Evolutionary conservation across 2,329 filamentous ascomycete species (phyloP), one percentile per base, ranked within the genome.

Genomic region (Microdochium nivale): DNA sequence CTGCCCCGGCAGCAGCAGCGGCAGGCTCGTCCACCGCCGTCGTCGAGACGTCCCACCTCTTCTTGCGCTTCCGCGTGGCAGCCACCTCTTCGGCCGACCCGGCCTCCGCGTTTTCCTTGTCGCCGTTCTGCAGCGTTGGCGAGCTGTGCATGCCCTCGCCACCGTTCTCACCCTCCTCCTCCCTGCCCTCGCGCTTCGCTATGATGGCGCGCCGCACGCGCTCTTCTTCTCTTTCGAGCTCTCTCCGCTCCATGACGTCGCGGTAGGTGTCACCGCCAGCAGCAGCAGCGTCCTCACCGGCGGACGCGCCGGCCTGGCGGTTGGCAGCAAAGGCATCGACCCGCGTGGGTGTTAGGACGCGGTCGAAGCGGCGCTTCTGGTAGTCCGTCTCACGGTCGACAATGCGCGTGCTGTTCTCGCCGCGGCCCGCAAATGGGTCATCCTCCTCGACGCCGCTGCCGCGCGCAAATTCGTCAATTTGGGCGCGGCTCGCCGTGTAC

Each of bases 341-440:
- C 62, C 90, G 84, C 9, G 88, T 90, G 3, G 91, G 90, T 23
- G 90, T 94, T 56, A 97, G 77, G 50, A 82, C 84, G 55, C 94
- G 90, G 66, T 96, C 86, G 68, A 95, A 95, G 54, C 91, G 84
- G 58, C 91, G 88, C 72, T 95, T 96, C 72, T 99, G 95, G 67
- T 99, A 99, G 65, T 97, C 92, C 56, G 90, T 95, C 75, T 97
- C 92, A 62, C 94, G 87, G 65, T 95, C 92, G 55, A 86, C 78
- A 64, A 99, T 97, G 61, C 92, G 86, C 53, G 87, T 90, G 67
- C 90, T 88, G 71, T 92, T 88, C 75, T 97, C 94, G 59, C 81
- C 80, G 59, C 86, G 83, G 46, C 87, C 88, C 49, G 90, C 79
- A 56, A 99, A 76, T 7, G 92, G 86, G 63, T 99, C 95, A 53